Evolutionary conservation across 345 rosid species (phyloP), one percentile per base, ranked within the genome.

Genomic region (Alliaria petiolata): DNA sequence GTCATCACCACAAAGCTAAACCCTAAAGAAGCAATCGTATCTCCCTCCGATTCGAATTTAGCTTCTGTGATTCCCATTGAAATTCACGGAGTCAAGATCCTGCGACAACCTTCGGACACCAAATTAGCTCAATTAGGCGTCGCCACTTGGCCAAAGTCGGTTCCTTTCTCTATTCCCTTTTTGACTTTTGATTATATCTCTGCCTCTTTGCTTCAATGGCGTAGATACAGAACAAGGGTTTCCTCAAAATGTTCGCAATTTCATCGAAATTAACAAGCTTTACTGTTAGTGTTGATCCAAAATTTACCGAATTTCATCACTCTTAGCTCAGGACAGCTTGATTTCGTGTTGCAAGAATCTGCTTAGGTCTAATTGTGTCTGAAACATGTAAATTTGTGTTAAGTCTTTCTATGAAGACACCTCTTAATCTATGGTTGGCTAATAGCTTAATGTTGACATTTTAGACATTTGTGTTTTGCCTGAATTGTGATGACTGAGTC

Each of bases 11-110:
- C 72, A 0, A 74, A 59, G 54, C 62, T 74, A 13, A 61, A 68
- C 63, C 56, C 62, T 26, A 67, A 44, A 68, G 45, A 75, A 68
- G 47, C 50, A 62, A 36, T 53, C 25, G 7, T 54, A 4, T 40
- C 73, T n/a, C 25, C 54, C 47, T 60, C 53, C 4, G 51, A 52
- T 16, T 74, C 71, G 6, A 49, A 39, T 9, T n/a, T 28, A 4
- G 22, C 14, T 11, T 64, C 65, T 36, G n/a, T 7, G 8, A 8
- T 54, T 46, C 40, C 57, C 42, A 52, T 38, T 17, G 74, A 75
- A 3, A 38, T 70, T 64, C 71, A 76, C 38, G 72, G 80, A n/a
- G 72, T 76, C 60, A 63, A 76, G 76, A 76, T 76, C 67, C 19
- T 69, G 3, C 65, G 54, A 2, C 75, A 58, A 64, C 49, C 75